Percentiles rank a stretch among this genome's conserved stretches.
phyloP scores from a whole-genome alignment of 192 early-diverging fungal species.

The Coemansia sp. region DNA sequence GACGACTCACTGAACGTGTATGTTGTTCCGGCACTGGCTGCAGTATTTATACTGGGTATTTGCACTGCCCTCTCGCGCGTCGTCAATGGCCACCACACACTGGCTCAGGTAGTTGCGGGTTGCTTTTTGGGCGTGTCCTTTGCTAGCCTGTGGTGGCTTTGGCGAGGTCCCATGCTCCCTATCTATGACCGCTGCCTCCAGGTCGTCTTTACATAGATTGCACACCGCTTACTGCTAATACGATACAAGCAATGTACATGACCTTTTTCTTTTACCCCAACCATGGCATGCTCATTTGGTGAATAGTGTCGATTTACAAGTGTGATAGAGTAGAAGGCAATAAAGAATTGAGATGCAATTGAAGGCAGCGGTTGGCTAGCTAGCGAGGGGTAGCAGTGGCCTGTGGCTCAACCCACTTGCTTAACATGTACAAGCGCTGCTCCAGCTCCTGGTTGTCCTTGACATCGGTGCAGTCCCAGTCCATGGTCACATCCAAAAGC shows the following conservation, averaged over 20 bases:
- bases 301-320: constrained; percentile 11
- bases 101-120: constrained; percentile 41
- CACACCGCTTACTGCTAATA: not conserved
- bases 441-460: constrained; percentile 59
- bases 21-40: not conserved
- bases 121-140: constrained; percentile 21
- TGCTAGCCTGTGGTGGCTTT: constrained; percentile 35
- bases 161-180: not conserved
- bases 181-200: constrained; percentile 8
- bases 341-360: not conserved
- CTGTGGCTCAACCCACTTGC: constrained; percentile 55
- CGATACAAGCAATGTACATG: not conserved
- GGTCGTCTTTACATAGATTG: not conserved
- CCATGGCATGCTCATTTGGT: not conserved
- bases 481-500: constrained; percentile 46
- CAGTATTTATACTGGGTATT: not conserved
- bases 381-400: constrained; percentile 11
- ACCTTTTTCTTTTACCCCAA: not conserved
- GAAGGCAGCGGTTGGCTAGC: not conserved
- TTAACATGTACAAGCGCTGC: constrained; percentile 54
- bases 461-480: constrained; percentile 50
- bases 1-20: not conserved
- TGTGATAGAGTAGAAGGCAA: not conserved
- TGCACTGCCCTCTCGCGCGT: constrained; percentile 41
- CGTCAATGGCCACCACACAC: constrained; percentile 39